Base-by-base conservation (phyloP, 2,329 filamentous ascomycete genomes). In the Graphium sp. region DNA sequence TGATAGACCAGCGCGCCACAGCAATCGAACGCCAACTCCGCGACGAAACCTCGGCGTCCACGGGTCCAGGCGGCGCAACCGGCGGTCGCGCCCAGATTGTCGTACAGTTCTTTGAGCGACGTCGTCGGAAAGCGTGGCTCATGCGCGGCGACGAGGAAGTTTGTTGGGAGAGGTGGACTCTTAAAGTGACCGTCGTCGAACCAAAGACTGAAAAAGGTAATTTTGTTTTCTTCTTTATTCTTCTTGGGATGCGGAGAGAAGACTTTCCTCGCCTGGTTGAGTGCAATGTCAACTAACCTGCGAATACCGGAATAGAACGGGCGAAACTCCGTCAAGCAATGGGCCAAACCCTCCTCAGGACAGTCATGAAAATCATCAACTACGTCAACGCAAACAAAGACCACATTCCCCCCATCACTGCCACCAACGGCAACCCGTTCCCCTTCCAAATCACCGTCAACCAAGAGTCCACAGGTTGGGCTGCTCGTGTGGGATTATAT, bases 351-450 rank as follows among this genome's bases (percentile, higher is more conserved):
- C 70, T 98, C 31, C 72, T 84, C 37, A 80, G 83, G 35, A 81
- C 84, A 6, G 79, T 80, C 33, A 71, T 92, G 60, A 92, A 93
- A 54, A 87, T 94, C 42, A 71, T 94, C 40, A 76, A 74, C 36
- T 78, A 81, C 30, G 84, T 82, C 42, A 92, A 92, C 53, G 60
- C 70, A 29, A 79, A 94, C 52, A 92, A 91, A 49, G 82, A 91
- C 44, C 89, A 95, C 51, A 95, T 98, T 39, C 89, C 89, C 2
- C 89, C 87, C 28, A 95, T 95, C 42, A 94, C 84, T 38, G 92
- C 84, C 7, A 89, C 84, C 14, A 84, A 75, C 46, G 82, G 79
- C 26, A 95, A 95, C 49, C 87, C 89, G 0, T 98, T 95, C 45
- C 87, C 87, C 1, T 95, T 92, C 53, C 78, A 85, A 50, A 92